Evolutionary conservation across 345 rosid genomes (phyloP).

Genomic region (Acer negundo): DNA sequence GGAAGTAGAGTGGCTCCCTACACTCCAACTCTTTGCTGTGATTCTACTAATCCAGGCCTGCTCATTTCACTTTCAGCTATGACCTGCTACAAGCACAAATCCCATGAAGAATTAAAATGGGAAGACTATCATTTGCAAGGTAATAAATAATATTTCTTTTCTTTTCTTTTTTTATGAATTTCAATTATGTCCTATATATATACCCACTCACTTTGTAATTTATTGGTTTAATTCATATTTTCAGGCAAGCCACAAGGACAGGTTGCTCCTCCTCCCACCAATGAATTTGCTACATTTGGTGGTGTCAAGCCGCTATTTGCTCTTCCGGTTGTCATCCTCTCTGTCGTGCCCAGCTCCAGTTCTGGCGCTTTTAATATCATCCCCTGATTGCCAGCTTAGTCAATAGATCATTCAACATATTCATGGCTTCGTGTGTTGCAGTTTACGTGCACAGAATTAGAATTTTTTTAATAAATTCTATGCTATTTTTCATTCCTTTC

Average conservation of each 20-base stretch:
- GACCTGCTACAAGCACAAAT: neutral
- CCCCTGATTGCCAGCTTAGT: neutral
- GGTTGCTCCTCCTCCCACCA: neutral
- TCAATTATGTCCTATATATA: neutral
- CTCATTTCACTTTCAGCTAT: constrained; percentile 4
- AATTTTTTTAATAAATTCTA: neutral
- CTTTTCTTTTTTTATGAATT: neutral
- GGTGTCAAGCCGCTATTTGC: neutral
- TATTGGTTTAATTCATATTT: neutral
- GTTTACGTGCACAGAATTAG: neutral
- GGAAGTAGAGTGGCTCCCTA: neutral
- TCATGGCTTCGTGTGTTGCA: neutral
- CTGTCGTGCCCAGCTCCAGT: neutral
- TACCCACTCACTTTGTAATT: neutral
- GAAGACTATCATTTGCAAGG: neutral
- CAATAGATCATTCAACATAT: too few species aligned
- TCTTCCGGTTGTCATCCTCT: constrained; percentile 15
- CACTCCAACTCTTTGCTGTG: neutral
- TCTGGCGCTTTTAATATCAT: neutral
- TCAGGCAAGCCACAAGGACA: constrained; percentile 9
- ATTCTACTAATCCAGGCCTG: neutral
- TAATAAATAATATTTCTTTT: neutral
- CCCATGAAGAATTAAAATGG: constrained; percentile 23
- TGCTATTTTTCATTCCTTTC: neutral
- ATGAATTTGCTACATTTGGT: neutral